Conservation (phyloP, 257 asterid species). For the Petrea volubilis region DNA sequence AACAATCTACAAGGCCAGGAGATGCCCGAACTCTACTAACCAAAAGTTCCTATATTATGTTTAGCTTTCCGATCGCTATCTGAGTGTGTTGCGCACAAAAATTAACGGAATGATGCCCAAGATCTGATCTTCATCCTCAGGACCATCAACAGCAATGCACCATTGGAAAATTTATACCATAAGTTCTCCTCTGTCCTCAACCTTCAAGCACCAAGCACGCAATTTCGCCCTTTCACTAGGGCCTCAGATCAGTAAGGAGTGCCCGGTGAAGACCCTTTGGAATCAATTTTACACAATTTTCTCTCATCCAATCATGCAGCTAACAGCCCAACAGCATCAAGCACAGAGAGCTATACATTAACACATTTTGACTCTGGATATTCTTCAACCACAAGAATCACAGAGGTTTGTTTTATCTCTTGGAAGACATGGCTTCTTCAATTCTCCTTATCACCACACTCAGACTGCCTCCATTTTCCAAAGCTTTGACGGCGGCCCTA, state of each 20-base stretch:
- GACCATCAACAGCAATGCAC: neutral
- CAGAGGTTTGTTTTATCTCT: slow-evolving; percentile 24
- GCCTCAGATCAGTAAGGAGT: neutral
- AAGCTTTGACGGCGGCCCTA: slow-evolving; percentile 74
- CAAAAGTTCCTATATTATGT: neutral
- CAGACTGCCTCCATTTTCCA: slow-evolving; percentile 69
- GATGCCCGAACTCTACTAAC: neutral
- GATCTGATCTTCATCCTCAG: neutral
- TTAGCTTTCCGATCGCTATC: neutral
- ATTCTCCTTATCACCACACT: slow-evolving; percentile 68
- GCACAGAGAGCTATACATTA: neutral
- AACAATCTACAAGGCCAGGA: too few species aligned
- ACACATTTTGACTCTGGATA: neutral
- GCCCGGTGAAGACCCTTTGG: neutral
- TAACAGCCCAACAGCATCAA: neutral
- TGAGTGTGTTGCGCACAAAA: neutral
- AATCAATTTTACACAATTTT: neutral
- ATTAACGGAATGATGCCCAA: neutral
- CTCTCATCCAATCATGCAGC: neutral
- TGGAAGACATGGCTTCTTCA: slow-evolving; percentile 68
- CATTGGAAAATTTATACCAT: neutral
- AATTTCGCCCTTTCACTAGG: neutral
- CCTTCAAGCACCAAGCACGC: neutral
- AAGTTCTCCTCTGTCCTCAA: neutral
- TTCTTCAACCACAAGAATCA: neutral